Evolutionary conservation across 495 filamentous ascomycete genomes (phyloP), one percentile per base, ranked within the genome.

Genomic region (Aspergillus olivimuriae): DNA sequence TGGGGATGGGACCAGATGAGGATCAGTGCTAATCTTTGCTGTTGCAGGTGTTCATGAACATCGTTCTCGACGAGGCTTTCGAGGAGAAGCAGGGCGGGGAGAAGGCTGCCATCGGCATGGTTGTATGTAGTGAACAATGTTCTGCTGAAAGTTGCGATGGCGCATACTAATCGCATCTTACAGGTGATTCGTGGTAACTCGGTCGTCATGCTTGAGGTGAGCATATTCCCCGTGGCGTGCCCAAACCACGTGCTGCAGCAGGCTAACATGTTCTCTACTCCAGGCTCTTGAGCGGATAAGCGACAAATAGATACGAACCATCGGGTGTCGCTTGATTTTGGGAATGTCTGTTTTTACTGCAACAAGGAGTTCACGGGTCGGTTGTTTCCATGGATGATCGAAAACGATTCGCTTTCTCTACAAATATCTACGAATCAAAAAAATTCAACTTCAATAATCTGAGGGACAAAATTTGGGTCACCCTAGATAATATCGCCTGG

Each of bases 31-130:
- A 33, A 39, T n/a, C 19, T 37, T 23, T 39, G 17, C 37, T 28
- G 11, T 14, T 21, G 9, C 61, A 98, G 92, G 89, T 96, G 41
- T 98, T 97, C 74, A 78, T 98, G 57, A 98, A 98, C 66, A 89
- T 98, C 57, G 91, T 97, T 19, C 79, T 98, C 11, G 94, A 98
- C 61, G 92, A 97, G 52, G 91, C 92, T n/a, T 84, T 94, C 12
- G 92, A 97, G 58, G 89, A 96, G 73, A 95, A 91, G 64, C 76
- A 79, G 22, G 89, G 87, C 43, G 89, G 88, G 34, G 89, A 95
- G 75, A 97, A 95, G 69, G 83, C 82, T 35, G 76, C 81, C 47
- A 78, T 96, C 36, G 92, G 92, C 58, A 96, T 94, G 83, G 86
- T 94, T 49, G 94, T 95, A 80, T 43, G 84, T 53, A 14, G 4